Evolutionary conservation across 2,329 filamentous ascomycete species (phyloP), one percentile per base, ranked within the genome.

Genomic region (Pseudogymnoascus sp.): DNA sequence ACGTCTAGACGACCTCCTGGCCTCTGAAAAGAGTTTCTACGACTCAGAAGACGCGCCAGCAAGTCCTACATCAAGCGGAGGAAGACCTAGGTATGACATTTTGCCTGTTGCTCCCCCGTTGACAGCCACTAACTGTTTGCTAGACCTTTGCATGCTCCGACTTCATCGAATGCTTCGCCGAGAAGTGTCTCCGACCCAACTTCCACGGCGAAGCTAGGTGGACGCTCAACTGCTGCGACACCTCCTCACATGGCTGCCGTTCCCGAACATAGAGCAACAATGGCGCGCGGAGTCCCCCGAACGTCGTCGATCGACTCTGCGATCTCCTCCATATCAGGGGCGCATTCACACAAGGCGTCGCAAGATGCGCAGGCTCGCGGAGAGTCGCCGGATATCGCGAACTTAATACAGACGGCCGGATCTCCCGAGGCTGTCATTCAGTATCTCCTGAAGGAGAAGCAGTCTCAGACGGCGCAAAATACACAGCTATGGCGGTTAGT

Each of bases 221-320:
- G 63, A 66, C 67, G 66, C 63, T 68, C 67, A 23, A 59, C 64
- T 53, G 61, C 67, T 7, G 65, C 50, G 64, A 66, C 64, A 44
- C 64, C 64, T 67, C 65, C 65, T 61, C 61, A 67, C 14, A 72
- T 73, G 70, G 69, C 70, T 59, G 65, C 68, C 44, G 65, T 70
- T 42, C 65, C 59, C 11, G 53, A 67, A 62, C 70, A 73, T 65
- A 65, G 70, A 59, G 64, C 64, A 10, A 69, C 71, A 35, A 71
- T 73, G 68, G 68, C 67, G 42, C 67, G 70, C 59, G 66, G 65
- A 62, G 67, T 71, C 78, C 84, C 87, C 63, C 86, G 92, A 70
- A 96, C 89, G 63, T 89, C 90, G 3, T 97, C 93, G 10, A 93
- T 96, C 70, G 93, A 97, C 74, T 97, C 92, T 10, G 89, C 90